Conservation (phyloP, 176 grass and related monocot species). For the Carex kokanica region DNA sequence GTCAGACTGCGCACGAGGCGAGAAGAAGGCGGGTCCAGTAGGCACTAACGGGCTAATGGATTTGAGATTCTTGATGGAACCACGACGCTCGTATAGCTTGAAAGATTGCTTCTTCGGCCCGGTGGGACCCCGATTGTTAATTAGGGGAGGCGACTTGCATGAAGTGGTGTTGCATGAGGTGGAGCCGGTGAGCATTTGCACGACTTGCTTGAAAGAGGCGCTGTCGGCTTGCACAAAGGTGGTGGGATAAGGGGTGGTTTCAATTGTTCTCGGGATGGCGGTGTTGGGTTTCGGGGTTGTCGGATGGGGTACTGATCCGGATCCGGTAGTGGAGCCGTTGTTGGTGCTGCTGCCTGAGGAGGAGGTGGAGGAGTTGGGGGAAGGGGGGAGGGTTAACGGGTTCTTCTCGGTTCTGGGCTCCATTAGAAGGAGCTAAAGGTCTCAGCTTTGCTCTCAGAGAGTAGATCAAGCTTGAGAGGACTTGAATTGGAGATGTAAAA, state of each 20-base stretch:
- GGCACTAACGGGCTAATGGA: constrained; percentile 86
- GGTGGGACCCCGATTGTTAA: constrained; percentile 32
- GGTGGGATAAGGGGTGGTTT: constrained; percentile 86
- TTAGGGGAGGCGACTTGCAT: constrained; percentile 18
- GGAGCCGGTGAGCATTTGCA: constrained; percentile 97
- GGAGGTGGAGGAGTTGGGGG: constrained; percentile 17
- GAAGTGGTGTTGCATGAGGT: constrained; percentile 32
- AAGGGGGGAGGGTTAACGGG: constrained; percentile 29
- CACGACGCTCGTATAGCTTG: constrained; percentile 96
- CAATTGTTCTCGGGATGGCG: constrained; percentile 57
- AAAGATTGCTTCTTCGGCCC: constrained; percentile 86
- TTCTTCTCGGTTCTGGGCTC: background rate
- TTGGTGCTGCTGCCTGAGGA: constrained; percentile 35
- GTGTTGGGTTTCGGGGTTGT: constrained; percentile 28
- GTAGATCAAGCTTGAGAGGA: constrained; percentile 22
- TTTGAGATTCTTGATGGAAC: constrained; percentile 82
- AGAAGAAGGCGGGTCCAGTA: constrained; percentile 34
- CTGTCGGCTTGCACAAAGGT: constrained; percentile 96
- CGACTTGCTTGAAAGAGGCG: constrained; percentile 91
- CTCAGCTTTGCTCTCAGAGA: background rate
- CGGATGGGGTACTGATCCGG: constrained; percentile 10
- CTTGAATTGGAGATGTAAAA: constrained; percentile 4
- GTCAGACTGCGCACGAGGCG: constrained; percentile 44
- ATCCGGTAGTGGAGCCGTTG: constrained; percentile 31
- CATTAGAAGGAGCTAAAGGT: constrained; percentile 9